phyloP scores from a whole-genome alignment of 345 rosid species.

The Camelina hispida region DNA sequence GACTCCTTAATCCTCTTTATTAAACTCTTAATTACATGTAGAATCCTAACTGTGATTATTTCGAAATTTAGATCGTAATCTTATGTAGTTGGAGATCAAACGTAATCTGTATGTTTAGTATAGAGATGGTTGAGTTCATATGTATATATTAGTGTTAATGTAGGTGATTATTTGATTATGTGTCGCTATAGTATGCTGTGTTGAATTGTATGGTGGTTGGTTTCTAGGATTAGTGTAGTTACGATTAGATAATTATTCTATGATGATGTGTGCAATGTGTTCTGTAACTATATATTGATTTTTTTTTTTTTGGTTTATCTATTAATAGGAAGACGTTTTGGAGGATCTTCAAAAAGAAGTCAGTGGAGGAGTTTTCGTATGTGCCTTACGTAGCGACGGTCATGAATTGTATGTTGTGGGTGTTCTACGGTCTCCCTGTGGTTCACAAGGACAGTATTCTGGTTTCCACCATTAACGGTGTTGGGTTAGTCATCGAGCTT shows the following conservation, averaged over 20 bases:
- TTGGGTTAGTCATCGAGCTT: constrained; percentile 47
- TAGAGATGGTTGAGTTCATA: not conserved
- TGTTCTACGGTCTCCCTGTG: constrained; percentile 59
- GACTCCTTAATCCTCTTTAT: constrained; percentile 2
- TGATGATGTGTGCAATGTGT: not conserved
- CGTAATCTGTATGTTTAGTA: not conserved
- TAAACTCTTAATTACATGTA: not conserved
- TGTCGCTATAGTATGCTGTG: not conserved
- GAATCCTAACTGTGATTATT: not conserved
- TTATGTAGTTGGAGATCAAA: not conserved
- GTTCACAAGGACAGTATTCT: constrained; percentile 56
- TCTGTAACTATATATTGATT: not conserved
- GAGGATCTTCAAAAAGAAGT: constrained; percentile 43
- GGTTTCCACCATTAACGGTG: constrained; percentile 50
- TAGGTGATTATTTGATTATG: not conserved
- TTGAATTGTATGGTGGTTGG: not conserved
- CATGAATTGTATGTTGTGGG: constrained; percentile 60
- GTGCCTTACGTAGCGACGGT: constrained; percentile 52
- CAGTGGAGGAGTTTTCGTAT: constrained; percentile 58
- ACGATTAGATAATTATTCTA: not conserved
- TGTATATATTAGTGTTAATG: not conserved
- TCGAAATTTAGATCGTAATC: not conserved
- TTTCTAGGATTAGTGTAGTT: not conserved
- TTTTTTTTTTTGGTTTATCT: too few species aligned
- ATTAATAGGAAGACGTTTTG: constrained; percentile 44